A percentile compares a stretch with the other conserved stretches of the same genome.
phyloP scores from a whole-genome alignment of 495 filamentous ascomycete genomes.

The Acidiella bohemica region DNA sequence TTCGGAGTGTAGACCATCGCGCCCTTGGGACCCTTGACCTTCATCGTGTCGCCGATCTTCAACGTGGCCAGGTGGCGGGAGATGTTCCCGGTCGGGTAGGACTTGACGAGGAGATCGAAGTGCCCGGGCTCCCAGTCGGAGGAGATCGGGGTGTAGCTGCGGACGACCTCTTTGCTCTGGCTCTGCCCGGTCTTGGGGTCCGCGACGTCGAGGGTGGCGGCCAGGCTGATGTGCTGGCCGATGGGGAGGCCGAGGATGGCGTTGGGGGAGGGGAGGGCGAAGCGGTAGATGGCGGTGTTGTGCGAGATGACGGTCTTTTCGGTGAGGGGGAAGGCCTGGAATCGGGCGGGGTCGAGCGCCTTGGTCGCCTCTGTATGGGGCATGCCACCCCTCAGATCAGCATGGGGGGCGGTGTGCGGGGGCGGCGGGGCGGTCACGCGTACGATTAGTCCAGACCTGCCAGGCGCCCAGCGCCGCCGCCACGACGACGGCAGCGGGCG shows the following conservation, averaged over 20 bases:
- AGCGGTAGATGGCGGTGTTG: constrained; percentile 98
- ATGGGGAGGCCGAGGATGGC: constrained; percentile 91
- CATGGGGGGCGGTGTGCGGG: background rate
- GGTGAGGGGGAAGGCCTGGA: constrained; percentile 78
- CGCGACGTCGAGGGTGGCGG: constrained; percentile 36
- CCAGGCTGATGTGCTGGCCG: constrained; percentile 95
- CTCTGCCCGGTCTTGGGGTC: constrained; percentile 45
- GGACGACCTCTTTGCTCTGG: constrained; percentile 72
- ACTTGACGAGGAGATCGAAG: constrained; percentile 95
- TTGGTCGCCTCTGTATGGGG: constrained; percentile 48
- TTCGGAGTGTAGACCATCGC: constrained; percentile 93
- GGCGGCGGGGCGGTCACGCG: constrained; percentile 24
- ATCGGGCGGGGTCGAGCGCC: constrained; percentile 71
- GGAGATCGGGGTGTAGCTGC: constrained; percentile 93
- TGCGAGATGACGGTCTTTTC: constrained; percentile 89
- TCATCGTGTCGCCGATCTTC: constrained; percentile 72
- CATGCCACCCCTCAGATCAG: background rate
- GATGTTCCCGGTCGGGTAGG: constrained; percentile 94
- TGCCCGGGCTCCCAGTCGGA: constrained; percentile 84
- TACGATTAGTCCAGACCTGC: constrained; percentile 52
- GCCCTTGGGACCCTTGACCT: constrained; percentile 83
- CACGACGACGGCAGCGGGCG: constrained; percentile 53
- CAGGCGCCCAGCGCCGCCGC: constrained; percentile 46
- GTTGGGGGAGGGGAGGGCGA: constrained; percentile 58
- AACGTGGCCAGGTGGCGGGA: constrained; percentile 76